phyloP scores from a whole-genome alignment of 352 stramenopile genomes.

The Phytophthora brassicae region DNA sequence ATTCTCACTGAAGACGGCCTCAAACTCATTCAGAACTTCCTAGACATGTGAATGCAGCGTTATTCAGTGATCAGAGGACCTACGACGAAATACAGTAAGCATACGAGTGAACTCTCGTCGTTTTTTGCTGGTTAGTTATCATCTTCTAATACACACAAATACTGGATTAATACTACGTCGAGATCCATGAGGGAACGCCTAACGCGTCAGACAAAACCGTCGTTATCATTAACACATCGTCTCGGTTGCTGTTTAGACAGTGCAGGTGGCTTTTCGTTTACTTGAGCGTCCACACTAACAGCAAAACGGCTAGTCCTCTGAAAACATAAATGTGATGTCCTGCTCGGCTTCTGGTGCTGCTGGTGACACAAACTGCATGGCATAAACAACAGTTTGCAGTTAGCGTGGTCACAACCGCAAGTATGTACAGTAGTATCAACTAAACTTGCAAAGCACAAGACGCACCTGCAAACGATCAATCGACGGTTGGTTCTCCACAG shows the following conservation, averaged over 20 bases:
- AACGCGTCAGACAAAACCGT: not conserved
- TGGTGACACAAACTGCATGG: constrained; percentile 44
- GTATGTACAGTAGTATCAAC: no score
- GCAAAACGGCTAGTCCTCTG: constrained; percentile 50
- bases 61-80: not conserved
- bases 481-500: constrained; percentile 64
- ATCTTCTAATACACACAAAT: constrained; percentile 27
- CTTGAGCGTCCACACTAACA: constrained; percentile 12
- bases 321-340: constrained; percentile 75
- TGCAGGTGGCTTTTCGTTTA: constrained; percentile 5
- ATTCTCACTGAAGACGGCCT: constrained; percentile 85
- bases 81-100: constrained; percentile 15
- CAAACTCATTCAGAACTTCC: constrained; percentile 86
- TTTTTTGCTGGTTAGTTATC: constrained; percentile 6
- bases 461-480: constrained; percentile 74
- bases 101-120: constrained; percentile 13
- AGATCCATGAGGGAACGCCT: not conserved
- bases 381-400: not conserved
- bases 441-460: not conserved
- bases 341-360: constrained; percentile 41
- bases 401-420: no score
- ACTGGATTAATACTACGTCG: constrained; percentile 1
- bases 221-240: constrained; percentile 4
- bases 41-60: constrained; percentile 66
- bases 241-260: no score